A percentile compares a stretch with the other conserved stretches of the same genome.
phyloP scores from a whole-genome alignment of 352 stramenopile species.

The Phytophthora pluvialis region DNA sequence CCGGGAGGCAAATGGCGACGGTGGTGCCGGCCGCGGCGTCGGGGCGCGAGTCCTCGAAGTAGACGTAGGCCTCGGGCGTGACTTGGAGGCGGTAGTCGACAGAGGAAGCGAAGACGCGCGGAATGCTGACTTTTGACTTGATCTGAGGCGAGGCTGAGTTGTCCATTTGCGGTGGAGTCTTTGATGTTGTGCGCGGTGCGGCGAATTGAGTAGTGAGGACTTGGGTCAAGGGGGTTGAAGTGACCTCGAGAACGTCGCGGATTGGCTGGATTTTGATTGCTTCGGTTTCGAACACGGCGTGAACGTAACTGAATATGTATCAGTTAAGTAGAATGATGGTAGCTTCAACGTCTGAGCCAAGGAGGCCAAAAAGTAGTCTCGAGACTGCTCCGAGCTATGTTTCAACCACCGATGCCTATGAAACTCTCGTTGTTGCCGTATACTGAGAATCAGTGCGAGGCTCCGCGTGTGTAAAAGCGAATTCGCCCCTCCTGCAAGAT shows the following conservation, averaged over 20 bases:
- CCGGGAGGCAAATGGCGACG: conserved; percentile 45
- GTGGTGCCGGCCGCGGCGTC: conserved; percentile 15
- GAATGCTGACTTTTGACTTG: conserved; percentile 6
- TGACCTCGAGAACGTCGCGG: not conserved
- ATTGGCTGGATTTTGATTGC: conserved; percentile 18
- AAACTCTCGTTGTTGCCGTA: too few species aligned
- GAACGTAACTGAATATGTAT: conserved; percentile 1
- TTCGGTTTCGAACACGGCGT: conserved; percentile 7
- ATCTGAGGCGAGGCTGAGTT: not conserved
- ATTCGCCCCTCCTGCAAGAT: too few species aligned
- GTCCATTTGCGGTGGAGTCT: not conserved
- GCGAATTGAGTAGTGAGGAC: conserved; percentile 11
- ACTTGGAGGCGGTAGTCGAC: conserved; percentile 26
- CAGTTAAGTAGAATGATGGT: conserved; percentile 4
- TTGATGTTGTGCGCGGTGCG: conserved; percentile 3
- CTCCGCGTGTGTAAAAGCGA: too few species aligned
- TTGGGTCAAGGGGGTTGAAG: conserved; percentile 7
- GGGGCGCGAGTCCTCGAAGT: conserved; percentile 50
- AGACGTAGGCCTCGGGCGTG: conserved; percentile 24
- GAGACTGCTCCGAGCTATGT: too few species aligned
- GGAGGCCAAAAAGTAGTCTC: too few species aligned
- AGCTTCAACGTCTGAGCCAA: too few species aligned
- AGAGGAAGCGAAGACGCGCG: conserved; percentile 35
- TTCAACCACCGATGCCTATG: too few species aligned
- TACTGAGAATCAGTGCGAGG: too few species aligned